Evolutionary conservation across 148 eudicot species (phyloP), one percentile per base, ranked within the genome.

Genomic region (Limonium bicolor): DNA sequence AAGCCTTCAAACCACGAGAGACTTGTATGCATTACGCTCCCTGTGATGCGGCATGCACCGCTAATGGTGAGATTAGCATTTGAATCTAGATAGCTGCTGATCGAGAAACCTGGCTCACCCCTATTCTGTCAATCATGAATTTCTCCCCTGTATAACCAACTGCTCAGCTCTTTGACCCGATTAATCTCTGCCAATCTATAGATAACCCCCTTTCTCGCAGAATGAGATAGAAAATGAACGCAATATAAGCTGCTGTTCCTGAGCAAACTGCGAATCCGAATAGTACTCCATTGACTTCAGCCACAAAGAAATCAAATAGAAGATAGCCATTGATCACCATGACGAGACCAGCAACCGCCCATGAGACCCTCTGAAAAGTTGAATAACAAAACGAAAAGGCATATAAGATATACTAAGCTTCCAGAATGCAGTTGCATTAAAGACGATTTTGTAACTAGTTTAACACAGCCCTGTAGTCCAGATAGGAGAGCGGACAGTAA

Each of bases 251-350:
- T 4, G 65, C 55, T 20, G 70, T 61, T 38, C 56, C 72, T 2
- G 38, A 19, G 28, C 70, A 66, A 17, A 73, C 73, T 15, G 59
- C 21, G 24, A 63, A 33, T 40, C 73, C 84, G 11, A 69, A 54
- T 14, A 77, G 36, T 29, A 77, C 14, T 28, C 79, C 76, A 9
- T 67, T 66, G 20, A 73, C 80, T 66, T 63, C 79, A 4, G 73
- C 65, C 8, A 54, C 13, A 62, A 77, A 63, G 39, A 77, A 77
- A 41, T 72, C 64, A 55, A 72, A 45, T 41, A 77, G 51, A 17
- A 77, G 67, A 51, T 73, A 77, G 16, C 84, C 79, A 19, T 77
- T 73, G 38, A 77, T 69, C 56, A 73, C 73, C 11, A 73, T 69
- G 25, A 77, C 79, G 21, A 77, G 62, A 5, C 67, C 76, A 26